Base-by-base conservation (phyloP, 2,329 filamentous ascomycete species). In the Colletotrichum lupini region DNA sequence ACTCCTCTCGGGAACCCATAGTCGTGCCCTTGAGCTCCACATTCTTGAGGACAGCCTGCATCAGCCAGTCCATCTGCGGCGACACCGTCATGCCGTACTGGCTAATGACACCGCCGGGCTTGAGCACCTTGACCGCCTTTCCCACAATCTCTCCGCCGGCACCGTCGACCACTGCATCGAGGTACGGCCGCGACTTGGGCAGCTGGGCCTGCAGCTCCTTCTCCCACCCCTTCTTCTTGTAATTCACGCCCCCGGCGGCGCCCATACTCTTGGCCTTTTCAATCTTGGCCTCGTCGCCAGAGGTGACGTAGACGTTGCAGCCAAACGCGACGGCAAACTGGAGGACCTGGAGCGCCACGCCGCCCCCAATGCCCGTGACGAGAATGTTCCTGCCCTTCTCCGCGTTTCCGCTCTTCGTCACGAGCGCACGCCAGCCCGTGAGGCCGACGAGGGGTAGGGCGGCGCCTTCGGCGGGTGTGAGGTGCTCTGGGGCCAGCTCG, bases 1-100 rank as follows among this genome's bases (percentile, higher is more conserved):
- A 98, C 83, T 98, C 97, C 79, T 90, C 92, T 57, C 94, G 89
- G 32, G 94, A 97, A 0, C 96, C 96, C 95, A 98, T 98, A 0
- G 95, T 98, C 16, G 90, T 92, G 22, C 97, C 96, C 61, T 90
- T 89, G 32, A 98, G 87, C 77, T 98, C 96, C 66, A 98, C 89
- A 79, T 98, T 98, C 82, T 92, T 94, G 74, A 98, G 83, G 16
- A 97, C 93, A 0, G 95, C 95, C 73, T 87, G 83, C 94, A 98
- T 98, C 14, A 90, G 79, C 89, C 94, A 98, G 64, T 94, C 91
- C 92, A 97, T 96, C 84, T 93, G 94, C 1, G 96, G 95, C 0
- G 87, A 86, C 2, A 94, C 85, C 0, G 96, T 98, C 96, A 98
- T 98, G 74, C 97, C 96, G 81, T 98, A 98, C 76, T 92, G 87